phyloP scores from a whole-genome alignment of 129 eudicot species.

The Lactuca sativa region DNA sequence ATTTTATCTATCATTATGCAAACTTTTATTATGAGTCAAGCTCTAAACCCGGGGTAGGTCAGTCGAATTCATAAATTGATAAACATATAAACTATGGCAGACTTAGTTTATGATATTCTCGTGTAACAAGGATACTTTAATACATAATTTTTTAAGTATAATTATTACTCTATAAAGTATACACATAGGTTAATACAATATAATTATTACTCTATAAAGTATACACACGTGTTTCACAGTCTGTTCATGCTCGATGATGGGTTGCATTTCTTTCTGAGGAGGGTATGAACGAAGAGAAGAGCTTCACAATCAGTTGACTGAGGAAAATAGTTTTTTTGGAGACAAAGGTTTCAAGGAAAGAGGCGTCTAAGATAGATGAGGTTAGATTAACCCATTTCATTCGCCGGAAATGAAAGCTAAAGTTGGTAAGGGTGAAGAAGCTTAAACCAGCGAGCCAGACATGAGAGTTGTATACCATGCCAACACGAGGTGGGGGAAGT shows the following conservation, averaged over 20 bases:
- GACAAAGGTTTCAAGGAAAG: not conserved
- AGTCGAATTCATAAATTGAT: no score
- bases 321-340: conserved; percentile 22
- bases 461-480: not conserved
- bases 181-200: no score
- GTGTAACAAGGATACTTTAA: no score
- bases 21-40: no score
- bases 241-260: not conserved
- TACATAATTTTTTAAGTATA: no score
- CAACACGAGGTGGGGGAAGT: no score
- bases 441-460: conserved; percentile 42
- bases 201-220: no score
- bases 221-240: not conserved
- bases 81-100: no score
- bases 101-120: no score
- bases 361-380: conserved; percentile 42
- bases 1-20: no score
- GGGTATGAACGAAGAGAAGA: conserved; percentile 38
- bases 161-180: no score
- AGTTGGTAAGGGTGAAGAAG: not conserved
- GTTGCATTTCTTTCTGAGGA: conserved; percentile 29
- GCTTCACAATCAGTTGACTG: conserved; percentile 15
- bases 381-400: conserved; percentile 40
- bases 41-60: no score
- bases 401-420: conserved; percentile 24